Conservation (phyloP, 2,329 filamentous ascomycete species). For the Neofusicoccum sp. region DNA sequence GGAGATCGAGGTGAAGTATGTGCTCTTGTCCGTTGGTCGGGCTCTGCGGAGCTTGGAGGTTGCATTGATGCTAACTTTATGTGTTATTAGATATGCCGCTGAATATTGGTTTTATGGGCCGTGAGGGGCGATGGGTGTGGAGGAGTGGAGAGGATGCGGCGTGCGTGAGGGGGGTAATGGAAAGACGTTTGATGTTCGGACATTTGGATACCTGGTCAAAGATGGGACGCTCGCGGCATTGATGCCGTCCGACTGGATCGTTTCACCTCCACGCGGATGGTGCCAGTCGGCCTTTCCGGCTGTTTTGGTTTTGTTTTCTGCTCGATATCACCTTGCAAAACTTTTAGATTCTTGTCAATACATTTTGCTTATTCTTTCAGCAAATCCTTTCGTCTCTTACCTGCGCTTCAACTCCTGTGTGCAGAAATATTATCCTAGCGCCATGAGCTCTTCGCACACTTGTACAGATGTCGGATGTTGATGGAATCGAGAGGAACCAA, state of each 20-base stretch:
- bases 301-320: background rate
- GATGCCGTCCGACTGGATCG: background rate
- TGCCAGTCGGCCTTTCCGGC: no score
- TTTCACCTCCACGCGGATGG: no score
- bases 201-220: background rate
- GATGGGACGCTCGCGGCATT: background rate
- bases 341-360: background rate
- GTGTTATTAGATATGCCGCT: no score
- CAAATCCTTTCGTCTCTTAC: background rate
- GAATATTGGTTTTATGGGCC: slow-evolving; percentile 49
- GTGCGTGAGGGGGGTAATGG: background rate
- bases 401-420: no score
- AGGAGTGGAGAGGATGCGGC: background rate
- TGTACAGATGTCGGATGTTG: no score
- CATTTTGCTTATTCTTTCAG: background rate
- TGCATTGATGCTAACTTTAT: no score
- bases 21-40: no score
- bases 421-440: no score
- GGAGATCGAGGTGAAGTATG: slow-evolving; percentile 43
- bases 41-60: no score
- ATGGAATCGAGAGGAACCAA: no score
- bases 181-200: background rate
- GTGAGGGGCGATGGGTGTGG: background rate
- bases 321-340: background rate
- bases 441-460: no score